Percentiles rank a stretch among this genome's conserved stretches.
These are phyloP conservation scores for Yamagishiella unicocca DNA, from an alignment of 139 green algal species.

Conservation along the genomic window DNA sequence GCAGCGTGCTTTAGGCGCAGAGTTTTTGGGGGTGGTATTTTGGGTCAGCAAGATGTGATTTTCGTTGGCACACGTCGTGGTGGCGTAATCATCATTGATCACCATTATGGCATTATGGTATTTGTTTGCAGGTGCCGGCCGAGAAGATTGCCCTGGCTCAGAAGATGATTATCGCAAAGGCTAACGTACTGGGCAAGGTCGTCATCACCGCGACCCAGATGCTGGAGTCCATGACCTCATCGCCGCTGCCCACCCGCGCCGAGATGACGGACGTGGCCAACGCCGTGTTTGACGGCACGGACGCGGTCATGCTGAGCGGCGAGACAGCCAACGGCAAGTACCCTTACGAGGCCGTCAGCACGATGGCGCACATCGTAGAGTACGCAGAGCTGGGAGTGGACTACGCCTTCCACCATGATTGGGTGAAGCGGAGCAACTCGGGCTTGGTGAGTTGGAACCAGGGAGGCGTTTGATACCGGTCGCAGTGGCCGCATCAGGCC, in stretches of 20 bases:
- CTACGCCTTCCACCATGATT: conserved; percentile 63
- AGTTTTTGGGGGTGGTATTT: too few relatives aligned
- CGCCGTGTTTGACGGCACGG: conserved; percentile 73
- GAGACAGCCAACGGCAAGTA: conserved; percentile 86
- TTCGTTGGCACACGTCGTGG: too few relatives aligned
- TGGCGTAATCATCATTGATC: too few relatives aligned
- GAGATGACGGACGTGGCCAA: conserved; percentile 81
- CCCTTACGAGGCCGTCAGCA: conserved; percentile 67
- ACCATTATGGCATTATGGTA: too few relatives aligned
- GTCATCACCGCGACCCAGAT: conserved; percentile 67
- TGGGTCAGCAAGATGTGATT: too few relatives aligned
- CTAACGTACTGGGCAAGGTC: conserved; percentile 73
- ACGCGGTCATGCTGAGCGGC: conserved; percentile 74
- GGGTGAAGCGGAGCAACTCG: conserved; percentile 60
- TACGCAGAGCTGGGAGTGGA: conserved; percentile 75
- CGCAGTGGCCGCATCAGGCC: too few relatives aligned
- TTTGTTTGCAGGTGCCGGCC: conserved; percentile 55
- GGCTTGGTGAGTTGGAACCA: conserved; percentile 9
- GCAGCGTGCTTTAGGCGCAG: too few relatives aligned
- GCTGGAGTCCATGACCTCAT: conserved; percentile 71
- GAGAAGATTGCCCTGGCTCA: conserved; percentile 76
- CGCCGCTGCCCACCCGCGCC: conserved; percentile 69
- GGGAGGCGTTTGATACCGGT: too few relatives aligned
- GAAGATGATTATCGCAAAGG: conserved; percentile 81
- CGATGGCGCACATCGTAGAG: conserved; percentile 76